phyloP scores from a whole-genome alignment of 257 asterid genomes.

The Gardenia jasminoides region DNA sequence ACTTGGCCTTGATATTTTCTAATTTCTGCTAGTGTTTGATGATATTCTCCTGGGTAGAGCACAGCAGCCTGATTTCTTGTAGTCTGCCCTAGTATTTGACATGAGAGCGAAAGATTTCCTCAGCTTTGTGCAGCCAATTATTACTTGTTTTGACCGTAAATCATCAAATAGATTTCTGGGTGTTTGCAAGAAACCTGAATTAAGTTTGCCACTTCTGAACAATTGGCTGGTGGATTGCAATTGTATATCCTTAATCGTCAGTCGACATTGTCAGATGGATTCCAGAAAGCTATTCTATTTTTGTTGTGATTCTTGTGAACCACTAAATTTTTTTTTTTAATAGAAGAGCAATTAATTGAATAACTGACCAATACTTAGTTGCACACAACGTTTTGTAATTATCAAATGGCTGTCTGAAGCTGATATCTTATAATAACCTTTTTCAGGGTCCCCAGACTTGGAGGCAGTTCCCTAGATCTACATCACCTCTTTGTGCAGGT shows the following conservation, averaged over 20 bases:
- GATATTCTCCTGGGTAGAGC: not conserved
- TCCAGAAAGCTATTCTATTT: not conserved
- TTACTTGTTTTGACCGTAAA: not conserved
- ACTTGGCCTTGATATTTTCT: not conserved
- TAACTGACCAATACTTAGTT: not conserved
- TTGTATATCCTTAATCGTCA: not conserved
- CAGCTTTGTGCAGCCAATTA: not conserved
- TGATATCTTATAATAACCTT: not conserved
- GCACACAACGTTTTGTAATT: not conserved
- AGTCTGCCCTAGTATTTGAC: not conserved
- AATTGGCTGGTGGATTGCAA: not conserved
- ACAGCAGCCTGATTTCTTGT: not conserved
- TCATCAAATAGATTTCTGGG: no score
- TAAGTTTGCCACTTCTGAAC: not conserved
- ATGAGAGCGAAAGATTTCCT: not conserved
- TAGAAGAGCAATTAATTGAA: not conserved
- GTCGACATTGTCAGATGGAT: not conserved
- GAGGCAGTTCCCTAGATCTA: constrained; percentile 72
- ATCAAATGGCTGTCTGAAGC: not conserved
- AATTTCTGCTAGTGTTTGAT: not conserved
- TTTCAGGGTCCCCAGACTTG: constrained; percentile 72
- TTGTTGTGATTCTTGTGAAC: not conserved
- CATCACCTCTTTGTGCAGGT: constrained; percentile 87
- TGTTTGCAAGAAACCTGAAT: not conserved
- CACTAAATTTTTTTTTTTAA: no score